Base-by-base conservation (phyloP, 2,329 filamentous ascomycete species). In the Colletotrichum sp. region DNA sequence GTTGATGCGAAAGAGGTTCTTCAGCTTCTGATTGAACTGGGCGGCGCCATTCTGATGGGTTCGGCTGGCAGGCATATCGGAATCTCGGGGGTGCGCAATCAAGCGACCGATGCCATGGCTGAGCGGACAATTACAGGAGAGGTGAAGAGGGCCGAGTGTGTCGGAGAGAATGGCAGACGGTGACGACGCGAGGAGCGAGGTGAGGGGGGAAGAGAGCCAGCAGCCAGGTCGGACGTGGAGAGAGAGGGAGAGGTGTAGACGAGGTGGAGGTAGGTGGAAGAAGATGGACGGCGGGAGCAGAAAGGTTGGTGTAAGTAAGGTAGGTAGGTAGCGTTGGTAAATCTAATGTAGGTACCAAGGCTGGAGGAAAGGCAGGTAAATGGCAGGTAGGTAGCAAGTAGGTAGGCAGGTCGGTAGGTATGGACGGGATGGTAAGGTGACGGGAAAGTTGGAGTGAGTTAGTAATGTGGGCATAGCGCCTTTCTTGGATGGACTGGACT, bases 1-100 rank as follows among this genome's bases (percentile, higher is more conserved):
- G 82, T 90, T 93, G 83, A 94, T 93, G 80, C 92, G 92, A 85
- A 94, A 94, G 87, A 94, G 93, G 84, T 91, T 93, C 87, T 92
- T 93, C 80, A 94, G 84, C 82, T 92, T 92, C 83, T 93, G 92
- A 78, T 92, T 92, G 82, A 94, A 92, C 82, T 92, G 92, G 84
- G 85, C 89, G 80, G 88, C 87, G 79, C 87, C 86, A 83, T 87
- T 87, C 81, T 87, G 81, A 52, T 76, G 74, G 79, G 84, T 87
- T 85, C 92, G 92, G 81, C 87, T 86, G 77, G 88, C 86, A 75
- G 89, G 88, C 89, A 91, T 91, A 77, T 77, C 80, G 75, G 72
- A 65, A 72, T 67, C 36, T 74, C 59, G 73, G 74, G 83, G 79
- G 77, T 75, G 65, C 71, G 74, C 74, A 48, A 65, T 77, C 75